Evolutionary conservation across 768 basidiomycete species (phyloP).

Genomic region (Mycena polygramma): DNA sequence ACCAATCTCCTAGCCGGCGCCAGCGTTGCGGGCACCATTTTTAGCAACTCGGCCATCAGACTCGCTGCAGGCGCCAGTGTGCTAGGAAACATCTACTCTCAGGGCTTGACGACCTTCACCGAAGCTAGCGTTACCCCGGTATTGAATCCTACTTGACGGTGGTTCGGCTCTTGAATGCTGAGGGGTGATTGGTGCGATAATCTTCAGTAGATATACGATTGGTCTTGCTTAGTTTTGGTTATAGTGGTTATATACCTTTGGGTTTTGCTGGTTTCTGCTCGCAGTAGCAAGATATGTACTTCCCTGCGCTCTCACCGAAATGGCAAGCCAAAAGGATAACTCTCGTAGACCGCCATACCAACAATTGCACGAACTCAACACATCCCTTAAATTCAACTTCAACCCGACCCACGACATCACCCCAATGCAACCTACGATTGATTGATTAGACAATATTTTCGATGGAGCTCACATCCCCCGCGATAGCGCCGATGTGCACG

Average conservation of each 20-base stretch:
- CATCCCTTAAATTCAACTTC: too few relatives aligned
- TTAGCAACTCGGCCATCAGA: conserved; percentile 23
- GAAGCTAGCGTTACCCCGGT: conserved; percentile 23
- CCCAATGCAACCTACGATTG: too few relatives aligned
- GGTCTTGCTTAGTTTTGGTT: conserved; percentile 20
- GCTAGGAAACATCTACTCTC: conserved; percentile 19
- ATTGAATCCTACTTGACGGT: conserved; percentile 11
- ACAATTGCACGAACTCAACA: too few relatives aligned
- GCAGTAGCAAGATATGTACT: too few relatives aligned
- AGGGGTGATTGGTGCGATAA: conserved; percentile 21
- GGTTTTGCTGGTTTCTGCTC: too few relatives aligned
- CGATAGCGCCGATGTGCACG: neutral
- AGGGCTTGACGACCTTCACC: conserved; percentile 23
- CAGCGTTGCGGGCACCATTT: conserved; percentile 16
- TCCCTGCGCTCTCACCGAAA: too few relatives aligned
- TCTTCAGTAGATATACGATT: conserved; percentile 18
- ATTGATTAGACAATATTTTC: neutral
- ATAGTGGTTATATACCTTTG: too few relatives aligned
- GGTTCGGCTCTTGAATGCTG: conserved; percentile 19
- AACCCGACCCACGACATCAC: too few relatives aligned
- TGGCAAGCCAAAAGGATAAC: too few relatives aligned
- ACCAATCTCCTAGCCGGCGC: conserved; percentile 22
- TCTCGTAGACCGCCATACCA: too few relatives aligned
- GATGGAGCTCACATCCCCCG: neutral
- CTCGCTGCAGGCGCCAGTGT: conserved; percentile 22